These are phyloP conservation scores for Mucor lusitanicus DNA, from an alignment of 371 early-diverging fungal genomes.

Conservation along the genomic window DNA sequence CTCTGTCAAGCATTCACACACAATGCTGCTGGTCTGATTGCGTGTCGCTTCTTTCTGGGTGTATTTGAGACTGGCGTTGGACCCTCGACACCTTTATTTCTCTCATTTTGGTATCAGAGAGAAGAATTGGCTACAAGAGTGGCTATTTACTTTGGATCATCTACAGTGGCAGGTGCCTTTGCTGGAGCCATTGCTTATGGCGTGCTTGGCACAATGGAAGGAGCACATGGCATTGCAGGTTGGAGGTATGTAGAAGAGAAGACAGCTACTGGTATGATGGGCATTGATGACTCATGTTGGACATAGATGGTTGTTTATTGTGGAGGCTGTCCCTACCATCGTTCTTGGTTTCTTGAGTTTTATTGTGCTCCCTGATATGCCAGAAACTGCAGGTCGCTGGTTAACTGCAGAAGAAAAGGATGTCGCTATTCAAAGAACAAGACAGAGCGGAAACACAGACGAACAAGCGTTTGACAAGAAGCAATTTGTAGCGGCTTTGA, in stretches of 20 bases:
- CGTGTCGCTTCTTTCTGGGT: slow-evolving; percentile 66
- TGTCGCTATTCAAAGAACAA: slow-evolving; percentile 34
- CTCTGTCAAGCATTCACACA: slow-evolving; percentile 54
- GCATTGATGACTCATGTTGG: not conserved
- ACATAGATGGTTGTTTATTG: slow-evolving; percentile 54
- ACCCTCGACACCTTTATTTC: slow-evolving; percentile 34
- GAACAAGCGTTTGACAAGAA: slow-evolving; percentile 32
- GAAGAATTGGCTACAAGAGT: slow-evolving; percentile 42
- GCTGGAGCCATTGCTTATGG: slow-evolving; percentile 50
- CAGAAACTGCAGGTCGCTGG: slow-evolving; percentile 37
- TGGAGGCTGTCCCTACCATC: slow-evolving; percentile 63
- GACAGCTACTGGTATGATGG: no score
- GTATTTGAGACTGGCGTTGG: slow-evolving; percentile 46
- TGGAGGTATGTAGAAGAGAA: slow-evolving; percentile 30
- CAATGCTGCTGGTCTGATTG: slow-evolving; percentile 51
- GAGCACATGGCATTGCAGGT: slow-evolving; percentile 37
- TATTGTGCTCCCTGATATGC: slow-evolving; percentile 37
- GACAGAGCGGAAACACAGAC: slow-evolving; percentile 33
- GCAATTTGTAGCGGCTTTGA: slow-evolving; percentile 38
- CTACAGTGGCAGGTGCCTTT: slow-evolving; percentile 52
- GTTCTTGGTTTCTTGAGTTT: slow-evolving; percentile 47
- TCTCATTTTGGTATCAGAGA: slow-evolving; percentile 49
- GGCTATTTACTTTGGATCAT: slow-evolving; percentile 43
- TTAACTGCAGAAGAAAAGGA: slow-evolving; percentile 39
- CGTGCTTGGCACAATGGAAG: slow-evolving; percentile 28